Conservation (phyloP, 148 eudicot species). For the Persicaria tinctoria region DNA sequence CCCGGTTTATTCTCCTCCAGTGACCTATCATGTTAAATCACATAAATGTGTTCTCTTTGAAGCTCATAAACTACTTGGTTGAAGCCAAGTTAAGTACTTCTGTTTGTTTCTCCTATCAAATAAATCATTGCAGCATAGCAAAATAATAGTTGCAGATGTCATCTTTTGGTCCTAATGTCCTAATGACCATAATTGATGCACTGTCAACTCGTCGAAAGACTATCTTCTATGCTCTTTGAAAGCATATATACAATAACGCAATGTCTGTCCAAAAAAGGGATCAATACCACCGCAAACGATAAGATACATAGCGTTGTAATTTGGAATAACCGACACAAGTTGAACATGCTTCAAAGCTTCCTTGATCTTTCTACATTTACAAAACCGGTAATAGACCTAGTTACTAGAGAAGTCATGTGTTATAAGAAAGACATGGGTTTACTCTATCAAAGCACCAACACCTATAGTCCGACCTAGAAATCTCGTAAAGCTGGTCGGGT, state of each 20-base stretch:
- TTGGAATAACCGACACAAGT: too few species aligned
- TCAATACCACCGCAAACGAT: too few species aligned
- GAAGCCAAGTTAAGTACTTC: too few species aligned
- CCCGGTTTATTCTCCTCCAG: slow-evolving; percentile 58
- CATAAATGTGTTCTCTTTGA: too few species aligned
- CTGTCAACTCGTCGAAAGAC: not conserved
- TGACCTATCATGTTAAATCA: too few species aligned
- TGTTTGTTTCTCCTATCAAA: not conserved
- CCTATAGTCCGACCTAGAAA: slow-evolving; percentile 79
- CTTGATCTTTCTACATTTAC: too few species aligned
- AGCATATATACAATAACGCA: not conserved
- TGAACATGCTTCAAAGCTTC: too few species aligned
- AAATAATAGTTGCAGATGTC: not conserved
- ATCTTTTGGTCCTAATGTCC: not conserved
- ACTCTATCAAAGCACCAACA: slow-evolving; percentile 78
- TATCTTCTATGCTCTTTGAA: not conserved
- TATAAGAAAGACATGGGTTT: not conserved
- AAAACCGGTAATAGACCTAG: too few species aligned
- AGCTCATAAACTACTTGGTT: not conserved
- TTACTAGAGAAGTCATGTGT: not conserved
- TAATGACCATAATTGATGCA: not conserved
- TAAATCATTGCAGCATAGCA: not conserved
- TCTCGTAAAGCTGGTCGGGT: slow-evolving; percentile 47
- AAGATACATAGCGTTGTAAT: too few species aligned
- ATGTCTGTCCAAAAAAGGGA: too few species aligned